Evolutionary conservation across 768 basidiomycete species (phyloP).

Genomic region (Calocera cornea): DNA sequence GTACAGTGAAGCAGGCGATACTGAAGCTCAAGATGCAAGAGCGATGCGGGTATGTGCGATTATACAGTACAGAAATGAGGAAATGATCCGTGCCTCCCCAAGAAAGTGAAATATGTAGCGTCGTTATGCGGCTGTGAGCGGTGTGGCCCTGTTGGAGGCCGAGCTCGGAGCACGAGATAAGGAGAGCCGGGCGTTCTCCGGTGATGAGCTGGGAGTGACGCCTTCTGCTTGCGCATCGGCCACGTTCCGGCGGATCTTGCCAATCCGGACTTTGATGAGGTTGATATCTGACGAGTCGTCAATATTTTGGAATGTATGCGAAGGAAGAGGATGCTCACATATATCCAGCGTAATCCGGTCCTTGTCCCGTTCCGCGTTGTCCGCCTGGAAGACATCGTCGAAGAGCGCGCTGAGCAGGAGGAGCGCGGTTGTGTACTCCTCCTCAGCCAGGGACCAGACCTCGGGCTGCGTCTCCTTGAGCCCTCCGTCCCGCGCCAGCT

Average conservation of each 20-base stretch:
- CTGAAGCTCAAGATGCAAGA: not conserved
- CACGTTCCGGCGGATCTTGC: not conserved
- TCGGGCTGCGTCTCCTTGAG: not conserved
- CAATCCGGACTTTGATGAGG: not conserved
- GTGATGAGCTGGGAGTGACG: not conserved
- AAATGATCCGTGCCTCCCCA: not conserved
- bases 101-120: not conserved
- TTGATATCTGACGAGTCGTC: constrained; percentile 4
- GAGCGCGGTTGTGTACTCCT: constrained; percentile 84
- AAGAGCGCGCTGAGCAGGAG: constrained; percentile 89
- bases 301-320: constrained; percentile 38
- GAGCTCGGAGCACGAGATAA: not conserved
- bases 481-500: constrained; percentile 38
- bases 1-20: not conserved
- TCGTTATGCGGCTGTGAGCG: not conserved
- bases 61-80: constrained; percentile 4
- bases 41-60: not conserved
- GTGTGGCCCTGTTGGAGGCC: not conserved
- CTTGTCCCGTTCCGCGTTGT: constrained; percentile 74
- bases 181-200: not conserved
- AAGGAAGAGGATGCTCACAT: constrained; percentile 45
- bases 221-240: not conserved
- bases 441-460: constrained; percentile 38
- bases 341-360: constrained; percentile 65
- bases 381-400: constrained; percentile 70